These are phyloP conservation scores for Globisporangium mamillatum DNA, from an alignment of 352 stramenopile species.

Conservation along the genomic window DNA sequence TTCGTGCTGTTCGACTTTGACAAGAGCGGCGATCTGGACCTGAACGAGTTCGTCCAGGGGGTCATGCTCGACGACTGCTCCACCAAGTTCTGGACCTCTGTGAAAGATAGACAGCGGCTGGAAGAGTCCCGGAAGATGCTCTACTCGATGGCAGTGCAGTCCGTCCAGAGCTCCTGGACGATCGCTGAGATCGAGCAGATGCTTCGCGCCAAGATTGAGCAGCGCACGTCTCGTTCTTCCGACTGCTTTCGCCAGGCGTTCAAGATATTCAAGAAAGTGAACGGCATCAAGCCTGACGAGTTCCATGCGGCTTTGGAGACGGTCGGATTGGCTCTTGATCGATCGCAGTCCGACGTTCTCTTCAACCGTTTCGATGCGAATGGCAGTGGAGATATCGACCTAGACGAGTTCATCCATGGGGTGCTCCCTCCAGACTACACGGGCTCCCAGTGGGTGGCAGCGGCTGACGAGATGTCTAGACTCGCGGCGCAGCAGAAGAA, in stretches of 20 bases:
- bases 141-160: constrained; percentile 69
- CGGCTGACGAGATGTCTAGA: constrained; percentile 66
- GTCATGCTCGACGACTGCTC: constrained; percentile 72
- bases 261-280: constrained; percentile 82
- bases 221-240: constrained; percentile 69
- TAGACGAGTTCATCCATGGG: constrained; percentile 81
- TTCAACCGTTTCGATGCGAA: constrained; percentile 73
- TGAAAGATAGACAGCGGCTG: constrained; percentile 53
- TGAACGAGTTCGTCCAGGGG: constrained; percentile 81
- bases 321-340: constrained; percentile 54
- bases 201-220: constrained; percentile 81
- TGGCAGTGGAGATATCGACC: constrained; percentile 72
- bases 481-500: constrained; percentile 60
- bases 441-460: constrained; percentile 68
- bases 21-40: constrained; percentile 67
- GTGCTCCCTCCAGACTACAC: constrained; percentile 74
- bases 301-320: constrained; percentile 60
- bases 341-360: constrained; percentile 51
- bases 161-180: constrained; percentile 66
- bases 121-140: constrained; percentile 43
- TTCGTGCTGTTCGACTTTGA: constrained; percentile 79
- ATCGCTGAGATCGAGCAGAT: constrained; percentile 79
- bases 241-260: constrained; percentile 82
- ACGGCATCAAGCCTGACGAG: constrained; percentile 69
- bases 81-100: constrained; percentile 46